A percentile compares a stretch with the other conserved stretches of the same genome.
Conservation (phyloP, 163 green algal species). For the Prototheca stagnorum region DNA sequence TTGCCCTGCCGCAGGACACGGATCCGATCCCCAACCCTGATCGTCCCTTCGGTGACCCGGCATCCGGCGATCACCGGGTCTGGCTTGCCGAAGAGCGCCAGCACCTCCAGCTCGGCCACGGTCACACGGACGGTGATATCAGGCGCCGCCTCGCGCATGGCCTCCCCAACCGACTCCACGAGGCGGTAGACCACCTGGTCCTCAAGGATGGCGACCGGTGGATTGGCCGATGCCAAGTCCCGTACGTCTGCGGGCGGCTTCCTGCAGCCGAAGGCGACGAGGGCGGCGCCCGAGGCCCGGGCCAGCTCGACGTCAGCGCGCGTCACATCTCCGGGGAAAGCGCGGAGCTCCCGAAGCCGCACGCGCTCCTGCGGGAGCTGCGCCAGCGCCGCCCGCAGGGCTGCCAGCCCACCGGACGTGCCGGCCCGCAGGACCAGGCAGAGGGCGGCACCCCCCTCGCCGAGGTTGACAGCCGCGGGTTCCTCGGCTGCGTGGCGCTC, state of each 20-base stretch:
- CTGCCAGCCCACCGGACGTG: conserved; percentile 71
- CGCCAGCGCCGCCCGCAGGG: conserved; percentile 64
- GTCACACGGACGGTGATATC: conserved; percentile 51
- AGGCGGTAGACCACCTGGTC: conserved; percentile 96
- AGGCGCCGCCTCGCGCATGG: conserved; percentile 70
- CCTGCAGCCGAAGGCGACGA: conserved; percentile 72
- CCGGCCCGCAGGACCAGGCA: conserved; percentile 36
- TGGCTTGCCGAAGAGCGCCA: conserved; percentile 77
- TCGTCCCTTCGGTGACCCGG: conserved; percentile 52
- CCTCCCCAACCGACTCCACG: conserved; percentile 79
- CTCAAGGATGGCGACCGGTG: conserved; percentile 34
- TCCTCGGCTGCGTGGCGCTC: conserved; percentile 31
- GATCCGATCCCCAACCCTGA: conserved; percentile 27
- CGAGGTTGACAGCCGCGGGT: conserved; percentile 62
- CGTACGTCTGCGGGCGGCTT: conserved; percentile 46
- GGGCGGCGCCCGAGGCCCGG: conserved; percentile 47
- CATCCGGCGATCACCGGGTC: conserved; percentile 54
- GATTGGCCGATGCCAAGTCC: conserved; percentile 54
- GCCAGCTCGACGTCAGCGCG: conserved; percentile 83
- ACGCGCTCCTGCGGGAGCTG: conserved; percentile 76
- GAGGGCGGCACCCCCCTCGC: conserved; percentile 43
- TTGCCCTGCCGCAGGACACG: conserved; percentile 54
- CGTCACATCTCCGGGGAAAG: conserved; percentile 62
- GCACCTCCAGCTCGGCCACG: conserved; percentile 51
- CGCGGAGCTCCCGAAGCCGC: conserved; percentile 67